Evolutionary conservation across 2,329 filamentous ascomycete species (phyloP).

Genomic region (Mycosphaerelloides madeirae): DNA sequence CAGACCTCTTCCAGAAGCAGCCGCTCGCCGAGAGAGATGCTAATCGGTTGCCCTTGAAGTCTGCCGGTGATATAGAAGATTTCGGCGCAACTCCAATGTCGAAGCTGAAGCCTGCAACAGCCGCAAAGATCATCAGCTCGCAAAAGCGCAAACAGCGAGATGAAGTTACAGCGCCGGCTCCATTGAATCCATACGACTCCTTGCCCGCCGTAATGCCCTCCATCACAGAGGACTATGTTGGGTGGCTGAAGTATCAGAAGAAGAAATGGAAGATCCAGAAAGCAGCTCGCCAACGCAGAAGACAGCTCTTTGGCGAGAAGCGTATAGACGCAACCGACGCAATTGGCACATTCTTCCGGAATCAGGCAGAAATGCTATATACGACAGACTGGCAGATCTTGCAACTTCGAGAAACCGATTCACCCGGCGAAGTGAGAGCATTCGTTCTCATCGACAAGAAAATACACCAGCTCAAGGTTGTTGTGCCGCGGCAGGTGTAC

Average conservation of each 20-base stretch:
- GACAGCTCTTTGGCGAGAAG: slow-evolving; percentile 89
- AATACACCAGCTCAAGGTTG: slow-evolving; percentile 80
- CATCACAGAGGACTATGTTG: slow-evolving; percentile 79
- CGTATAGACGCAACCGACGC: slow-evolving; percentile 56
- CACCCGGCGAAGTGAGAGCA: slow-evolving; percentile 78
- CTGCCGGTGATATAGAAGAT: slow-evolving; percentile 45
- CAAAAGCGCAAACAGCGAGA: slow-evolving; percentile 48
- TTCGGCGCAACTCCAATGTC: slow-evolving; percentile 35
- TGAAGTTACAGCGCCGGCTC: slow-evolving; percentile 46
- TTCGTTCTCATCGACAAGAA: slow-evolving; percentile 92
- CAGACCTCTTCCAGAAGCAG: slow-evolving; percentile 74
- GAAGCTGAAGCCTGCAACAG: slow-evolving; percentile 44
- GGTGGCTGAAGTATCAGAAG: slow-evolving; percentile 91
- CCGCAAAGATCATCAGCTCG: slow-evolving; percentile 28
- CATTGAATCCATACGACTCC: slow-evolving; percentile 71
- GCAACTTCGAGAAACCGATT: slow-evolving; percentile 77
- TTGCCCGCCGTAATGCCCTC: slow-evolving; percentile 80
- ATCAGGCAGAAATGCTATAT: slow-evolving; percentile 85
- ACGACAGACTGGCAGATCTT: slow-evolving; percentile 93
- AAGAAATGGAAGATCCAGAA: slow-evolving; percentile 98
- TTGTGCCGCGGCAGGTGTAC: slow-evolving; percentile 83
- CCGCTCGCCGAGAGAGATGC: slow-evolving; percentile 67
- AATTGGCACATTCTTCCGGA: slow-evolving; percentile 73
- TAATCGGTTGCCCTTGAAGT: slow-evolving; percentile 57
- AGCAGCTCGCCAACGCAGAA: slow-evolving; percentile 74